phyloP scores from a whole-genome alignment of 208 protist species.

The Phytomonas sp. region DNA sequence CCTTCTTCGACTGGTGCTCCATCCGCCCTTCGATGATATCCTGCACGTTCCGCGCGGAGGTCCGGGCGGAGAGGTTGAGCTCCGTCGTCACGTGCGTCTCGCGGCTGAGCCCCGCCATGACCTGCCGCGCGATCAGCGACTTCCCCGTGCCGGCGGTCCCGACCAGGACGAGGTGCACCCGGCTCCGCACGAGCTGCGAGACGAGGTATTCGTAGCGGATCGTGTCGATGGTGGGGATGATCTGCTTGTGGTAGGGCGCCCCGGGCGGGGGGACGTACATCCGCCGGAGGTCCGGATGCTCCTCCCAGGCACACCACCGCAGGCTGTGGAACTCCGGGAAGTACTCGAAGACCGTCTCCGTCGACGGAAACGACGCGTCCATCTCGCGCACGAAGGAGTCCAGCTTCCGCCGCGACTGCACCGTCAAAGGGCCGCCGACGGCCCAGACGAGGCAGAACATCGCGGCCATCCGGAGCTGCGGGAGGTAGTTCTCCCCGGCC shows the following conservation, averaged over 20 bases:
- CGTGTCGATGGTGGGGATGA: slow-evolving; percentile 98
- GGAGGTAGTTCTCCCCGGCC: slow-evolving; percentile 84
- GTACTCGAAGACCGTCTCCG: slow-evolving; percentile 97
- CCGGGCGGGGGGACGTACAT: slow-evolving; percentile 73
- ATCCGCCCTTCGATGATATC: slow-evolving; percentile 94
- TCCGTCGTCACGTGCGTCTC: slow-evolving; percentile 83
- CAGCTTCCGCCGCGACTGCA: slow-evolving; percentile 87
- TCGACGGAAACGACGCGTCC: slow-evolving; percentile 92
- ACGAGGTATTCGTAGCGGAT: slow-evolving; percentile 94
- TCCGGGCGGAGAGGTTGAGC: slow-evolving; percentile 96
- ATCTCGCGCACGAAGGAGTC: slow-evolving; percentile 92
- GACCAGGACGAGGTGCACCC: slow-evolving; percentile 90
- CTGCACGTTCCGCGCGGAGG: slow-evolving; percentile 90
- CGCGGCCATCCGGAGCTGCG: slow-evolving; percentile 92
- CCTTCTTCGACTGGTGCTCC: slow-evolving; percentile 96
- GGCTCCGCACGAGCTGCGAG: slow-evolving; percentile 74
- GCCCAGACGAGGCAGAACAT: slow-evolving; percentile 95
- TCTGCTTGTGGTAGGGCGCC: slow-evolving; percentile 92
- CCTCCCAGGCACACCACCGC: slow-evolving; percentile 92
- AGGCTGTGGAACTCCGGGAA: slow-evolving; percentile 87
- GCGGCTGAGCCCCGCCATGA: slow-evolving; percentile 71
- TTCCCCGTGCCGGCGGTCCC: slow-evolving; percentile 96
- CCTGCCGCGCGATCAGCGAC: slow-evolving; percentile 88
- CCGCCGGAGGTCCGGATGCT: slow-evolving; percentile 83
- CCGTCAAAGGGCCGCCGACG: slow-evolving; percentile 89